These are phyloP conservation scores for Asterella californica DNA, from an alignment of 225 moss, liverwort and hornwort species.

Conservation along the genomic window DNA sequence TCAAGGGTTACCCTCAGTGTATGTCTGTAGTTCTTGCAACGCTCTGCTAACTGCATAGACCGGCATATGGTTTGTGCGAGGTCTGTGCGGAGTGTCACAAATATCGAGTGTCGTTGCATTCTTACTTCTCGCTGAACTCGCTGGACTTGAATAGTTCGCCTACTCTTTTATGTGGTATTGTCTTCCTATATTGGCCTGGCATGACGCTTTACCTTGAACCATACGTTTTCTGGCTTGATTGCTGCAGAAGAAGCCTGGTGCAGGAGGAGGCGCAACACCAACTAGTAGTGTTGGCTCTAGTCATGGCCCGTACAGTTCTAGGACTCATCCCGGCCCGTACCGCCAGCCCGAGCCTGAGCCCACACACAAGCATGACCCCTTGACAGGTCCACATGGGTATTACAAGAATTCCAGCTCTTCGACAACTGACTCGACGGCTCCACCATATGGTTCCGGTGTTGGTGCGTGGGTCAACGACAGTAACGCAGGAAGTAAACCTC, in stretches of 20 bases:
- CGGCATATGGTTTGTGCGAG: too few relatives aligned
- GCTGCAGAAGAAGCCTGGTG: constrained; percentile 17
- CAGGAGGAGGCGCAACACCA: background rate
- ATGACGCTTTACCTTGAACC: too few relatives aligned
- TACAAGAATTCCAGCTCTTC: constrained; percentile 10
- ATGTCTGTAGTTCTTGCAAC: too few relatives aligned
- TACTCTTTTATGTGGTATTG: too few relatives aligned
- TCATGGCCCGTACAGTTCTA: constrained; percentile 37
- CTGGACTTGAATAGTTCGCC: too few relatives aligned
- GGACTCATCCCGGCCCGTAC: constrained; percentile 29
- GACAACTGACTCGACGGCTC: background rate
- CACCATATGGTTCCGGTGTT: constrained; percentile 20
- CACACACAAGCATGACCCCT: constrained; percentile 38
- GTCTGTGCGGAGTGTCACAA: too few relatives aligned
- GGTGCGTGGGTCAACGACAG: constrained; percentile 8
- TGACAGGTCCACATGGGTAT: constrained; percentile 43
- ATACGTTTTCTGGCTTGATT: background rate
- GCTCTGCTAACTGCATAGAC: too few relatives aligned
- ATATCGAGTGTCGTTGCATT: too few relatives aligned
- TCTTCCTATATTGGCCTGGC: too few relatives aligned
- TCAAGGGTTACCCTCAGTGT: too few relatives aligned
- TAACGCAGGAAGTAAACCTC: background rate
- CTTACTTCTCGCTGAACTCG: too few relatives aligned
- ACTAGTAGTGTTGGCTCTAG: background rate
- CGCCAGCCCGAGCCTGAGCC: constrained; percentile 26